A percentile compares a stretch with the other conserved stretches of the same genome.
Evolutionary conservation across 345 rosid genomes (phyloP).

Genomic region (Carallia brachiata): DNA sequence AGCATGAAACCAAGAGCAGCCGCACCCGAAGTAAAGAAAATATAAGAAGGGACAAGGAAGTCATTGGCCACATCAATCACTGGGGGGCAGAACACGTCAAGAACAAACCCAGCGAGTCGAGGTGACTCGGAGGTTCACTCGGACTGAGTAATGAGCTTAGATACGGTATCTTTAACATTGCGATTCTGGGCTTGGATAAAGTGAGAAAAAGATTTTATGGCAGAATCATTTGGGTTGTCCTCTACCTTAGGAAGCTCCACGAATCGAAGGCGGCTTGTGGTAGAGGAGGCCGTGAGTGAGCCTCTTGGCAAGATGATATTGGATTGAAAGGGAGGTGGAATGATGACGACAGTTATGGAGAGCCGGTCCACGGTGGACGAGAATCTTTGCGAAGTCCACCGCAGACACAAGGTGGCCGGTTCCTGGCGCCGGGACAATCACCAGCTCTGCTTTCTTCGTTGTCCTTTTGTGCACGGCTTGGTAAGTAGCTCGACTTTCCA

Average conservation of each 20-base stretch:
- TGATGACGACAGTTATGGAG: not conserved
- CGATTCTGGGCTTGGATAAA: not conserved
- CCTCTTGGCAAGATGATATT: not conserved
- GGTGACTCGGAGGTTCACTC: conserved; percentile 20
- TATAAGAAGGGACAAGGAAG: conserved; percentile 38
- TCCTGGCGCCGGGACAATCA: not conserved
- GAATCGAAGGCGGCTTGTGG: not conserved
- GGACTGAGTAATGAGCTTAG: conserved; percentile 6
- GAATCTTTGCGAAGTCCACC: not conserved
- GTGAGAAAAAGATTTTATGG: no score
- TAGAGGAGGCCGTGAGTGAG: not conserved
- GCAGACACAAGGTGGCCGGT: not conserved
- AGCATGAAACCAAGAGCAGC: conserved; percentile 29
- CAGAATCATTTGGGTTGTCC: not conserved
- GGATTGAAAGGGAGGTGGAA: not conserved
- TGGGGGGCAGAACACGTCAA: conserved; percentile 48
- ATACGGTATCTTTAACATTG: conserved; percentile 13
- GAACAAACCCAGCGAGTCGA: conserved; percentile 43
- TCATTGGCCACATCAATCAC: conserved; percentile 56
- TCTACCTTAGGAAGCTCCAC: not conserved
- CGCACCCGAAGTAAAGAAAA: conserved; percentile 47
- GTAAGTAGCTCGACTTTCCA: no score
- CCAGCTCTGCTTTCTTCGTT: not conserved
- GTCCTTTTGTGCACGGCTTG: no score
- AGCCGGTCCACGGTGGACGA: not conserved